These are phyloP conservation scores for Rhizophagus clarus DNA, from an alignment of 192 early-diverging fungal genomes.

Conservation along the genomic window DNA sequence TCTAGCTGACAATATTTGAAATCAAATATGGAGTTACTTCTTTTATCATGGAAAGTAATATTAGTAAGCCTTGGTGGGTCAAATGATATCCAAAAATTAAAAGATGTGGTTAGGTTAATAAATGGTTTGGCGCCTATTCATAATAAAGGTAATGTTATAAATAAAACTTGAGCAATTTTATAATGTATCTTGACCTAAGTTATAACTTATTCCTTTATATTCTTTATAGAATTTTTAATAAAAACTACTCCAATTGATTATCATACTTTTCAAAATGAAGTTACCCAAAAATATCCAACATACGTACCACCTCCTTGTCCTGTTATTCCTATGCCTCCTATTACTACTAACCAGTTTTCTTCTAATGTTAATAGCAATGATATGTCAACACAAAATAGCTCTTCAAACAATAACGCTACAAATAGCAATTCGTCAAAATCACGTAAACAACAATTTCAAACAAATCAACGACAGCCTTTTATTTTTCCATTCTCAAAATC, in stretches of 20 bases:
- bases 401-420: conserved; percentile 18
- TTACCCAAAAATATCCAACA: conserved; percentile 62
- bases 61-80: conserved; percentile 59
- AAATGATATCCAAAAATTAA: conserved; percentile 52
- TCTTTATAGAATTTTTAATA: conserved; percentile 29
- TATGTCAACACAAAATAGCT: conserved; percentile 12
- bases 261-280: conserved; percentile 56
- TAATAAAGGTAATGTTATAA: conserved; percentile 27
- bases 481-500: conserved; percentile 51
- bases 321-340: conserved; percentile 31
- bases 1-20: conserved; percentile 30
- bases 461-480: conserved; percentile 42
- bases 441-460: conserved; percentile 34
- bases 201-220: background rate
- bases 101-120: conserved; percentile 46
- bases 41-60: conserved; percentile 73
- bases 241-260: conserved; percentile 70
- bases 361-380: conserved; percentile 22
- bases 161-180: background rate
- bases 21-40: conserved; percentile 48
- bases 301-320: conserved; percentile 48
- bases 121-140: conserved; percentile 50
- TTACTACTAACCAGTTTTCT: background rate
- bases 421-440: conserved; percentile 21
- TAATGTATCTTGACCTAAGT: background rate